phyloP scores from a whole-genome alignment of 140 eudicot species.

The Oenanthe javanica region DNA sequence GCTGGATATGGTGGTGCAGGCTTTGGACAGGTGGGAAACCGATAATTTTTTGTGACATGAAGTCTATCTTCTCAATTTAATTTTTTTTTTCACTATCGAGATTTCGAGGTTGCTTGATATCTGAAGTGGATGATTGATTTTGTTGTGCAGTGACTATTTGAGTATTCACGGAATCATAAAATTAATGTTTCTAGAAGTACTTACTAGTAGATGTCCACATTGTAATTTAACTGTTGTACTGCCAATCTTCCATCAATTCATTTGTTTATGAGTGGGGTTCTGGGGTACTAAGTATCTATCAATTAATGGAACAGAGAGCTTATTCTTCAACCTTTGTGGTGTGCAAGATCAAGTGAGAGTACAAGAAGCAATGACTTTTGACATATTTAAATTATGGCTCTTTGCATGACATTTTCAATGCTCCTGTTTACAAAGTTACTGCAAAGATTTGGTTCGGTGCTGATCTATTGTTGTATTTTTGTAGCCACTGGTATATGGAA shows the following conservation, averaged over 20 bases:
- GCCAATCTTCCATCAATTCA: neutral
- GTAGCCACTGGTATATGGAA: constrained; percentile 81
- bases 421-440: neutral
- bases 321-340: neutral
- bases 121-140: neutral
- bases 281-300: neutral
- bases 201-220: neutral
- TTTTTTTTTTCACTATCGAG: neutral
- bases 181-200: neutral
- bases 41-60: neutral
- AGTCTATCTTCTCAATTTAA: neutral
- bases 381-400: neutral
- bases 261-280: neutral
- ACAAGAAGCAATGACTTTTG: neutral
- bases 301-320: neutral
- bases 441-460: neutral
- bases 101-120: neutral
- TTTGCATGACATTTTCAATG: neutral
- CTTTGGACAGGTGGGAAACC: constrained; percentile 41
- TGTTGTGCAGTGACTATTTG: neutral
- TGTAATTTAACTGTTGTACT: neutral
- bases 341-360: neutral
- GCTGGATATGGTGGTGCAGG: constrained; percentile 62
- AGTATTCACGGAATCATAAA: neutral
- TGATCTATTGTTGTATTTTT: constrained; percentile 2